Evolutionary conservation across 202 grass and related monocot species (phyloP).

Genomic region (Saccharum hybrid): DNA sequence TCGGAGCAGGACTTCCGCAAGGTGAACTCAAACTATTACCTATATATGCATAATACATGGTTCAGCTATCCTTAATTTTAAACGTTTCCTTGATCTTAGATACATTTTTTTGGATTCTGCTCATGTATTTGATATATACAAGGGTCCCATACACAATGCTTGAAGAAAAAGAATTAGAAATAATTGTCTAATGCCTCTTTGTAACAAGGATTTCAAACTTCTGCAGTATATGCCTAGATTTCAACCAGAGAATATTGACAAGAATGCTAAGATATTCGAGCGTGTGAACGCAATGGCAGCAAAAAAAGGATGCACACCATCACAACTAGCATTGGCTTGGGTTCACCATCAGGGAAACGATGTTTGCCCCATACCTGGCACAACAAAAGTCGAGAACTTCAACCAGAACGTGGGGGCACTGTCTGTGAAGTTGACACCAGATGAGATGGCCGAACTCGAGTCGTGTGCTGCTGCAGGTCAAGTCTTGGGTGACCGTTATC

Average conservation of each 20-base stretch:
- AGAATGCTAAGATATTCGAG: constrained; percentile 65
- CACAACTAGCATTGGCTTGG: constrained; percentile 71
- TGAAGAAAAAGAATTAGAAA: not conserved
- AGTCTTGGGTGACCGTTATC: constrained; percentile 52
- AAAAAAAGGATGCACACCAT: constrained; percentile 78
- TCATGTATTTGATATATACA: not conserved
- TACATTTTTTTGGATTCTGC: not conserved
- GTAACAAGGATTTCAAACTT: constrained; percentile 16
- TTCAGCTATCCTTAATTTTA: not conserved
- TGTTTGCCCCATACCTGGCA: constrained; percentile 41
- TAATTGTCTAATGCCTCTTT: not conserved
- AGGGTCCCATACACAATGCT: not conserved
- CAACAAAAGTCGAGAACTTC: constrained; percentile 77
- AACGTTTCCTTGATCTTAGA: not conserved
- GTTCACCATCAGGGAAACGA: constrained; percentile 67
- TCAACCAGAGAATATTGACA: constrained; percentile 59
- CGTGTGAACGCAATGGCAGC: constrained; percentile 55
- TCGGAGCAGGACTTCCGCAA: constrained; percentile 59
- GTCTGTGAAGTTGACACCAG: constrained; percentile 49
- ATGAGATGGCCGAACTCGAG: constrained; percentile 70
- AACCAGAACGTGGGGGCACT: constrained; percentile 70
- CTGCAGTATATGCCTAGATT: constrained; percentile 62
- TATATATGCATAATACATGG: not conserved
- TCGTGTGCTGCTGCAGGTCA: constrained; percentile 38
- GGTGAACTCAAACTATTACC: constrained; percentile 41